phyloP scores from a whole-genome alignment of 768 basidiomycete genomes.

The Trametes sanguinea region DNA sequence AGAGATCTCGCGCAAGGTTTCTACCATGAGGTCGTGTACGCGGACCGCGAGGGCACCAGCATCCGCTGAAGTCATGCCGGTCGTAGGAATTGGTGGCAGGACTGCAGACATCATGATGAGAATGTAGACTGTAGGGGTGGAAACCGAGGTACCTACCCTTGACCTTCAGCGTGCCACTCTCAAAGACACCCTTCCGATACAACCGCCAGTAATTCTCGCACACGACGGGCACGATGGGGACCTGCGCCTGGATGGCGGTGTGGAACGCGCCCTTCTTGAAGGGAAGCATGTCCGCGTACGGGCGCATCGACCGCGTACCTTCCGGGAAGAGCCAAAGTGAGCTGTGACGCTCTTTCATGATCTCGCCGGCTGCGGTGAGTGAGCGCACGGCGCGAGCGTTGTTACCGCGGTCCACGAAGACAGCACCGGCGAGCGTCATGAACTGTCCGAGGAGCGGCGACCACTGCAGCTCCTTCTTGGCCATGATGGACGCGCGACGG shows the following conservation, averaged over 20 bases:
- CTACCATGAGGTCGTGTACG: constrained; percentile 80
- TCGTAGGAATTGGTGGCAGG: constrained; percentile 84
- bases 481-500: constrained; percentile 80
- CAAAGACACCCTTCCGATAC: constrained; percentile 79
- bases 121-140: not conserved
- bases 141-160: constrained; percentile 56
- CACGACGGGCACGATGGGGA: constrained; percentile 91
- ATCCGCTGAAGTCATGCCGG: constrained; percentile 68
- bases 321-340: constrained; percentile 97
- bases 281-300: constrained; percentile 68
- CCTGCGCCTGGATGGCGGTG: constrained; percentile 84
- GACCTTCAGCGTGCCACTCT: constrained; percentile 74
- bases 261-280: constrained; percentile 99
- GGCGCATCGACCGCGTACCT: constrained; percentile 80
- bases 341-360: constrained; percentile 68
- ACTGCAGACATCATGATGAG: constrained; percentile 49
- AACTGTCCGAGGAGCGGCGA: constrained; percentile 85
- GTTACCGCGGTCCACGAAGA: constrained; percentile 90
- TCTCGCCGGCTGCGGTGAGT: constrained; percentile 72
- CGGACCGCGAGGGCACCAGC: constrained; percentile 63
- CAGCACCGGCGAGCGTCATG: constrained; percentile 85
- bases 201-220: constrained; percentile 91
- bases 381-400: constrained; percentile 72
- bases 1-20: constrained; percentile 77
- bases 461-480: constrained; percentile 88